Base-by-base conservation (phyloP, 2,329 filamentous ascomycete species). In the Aureobasidium sp. region DNA sequence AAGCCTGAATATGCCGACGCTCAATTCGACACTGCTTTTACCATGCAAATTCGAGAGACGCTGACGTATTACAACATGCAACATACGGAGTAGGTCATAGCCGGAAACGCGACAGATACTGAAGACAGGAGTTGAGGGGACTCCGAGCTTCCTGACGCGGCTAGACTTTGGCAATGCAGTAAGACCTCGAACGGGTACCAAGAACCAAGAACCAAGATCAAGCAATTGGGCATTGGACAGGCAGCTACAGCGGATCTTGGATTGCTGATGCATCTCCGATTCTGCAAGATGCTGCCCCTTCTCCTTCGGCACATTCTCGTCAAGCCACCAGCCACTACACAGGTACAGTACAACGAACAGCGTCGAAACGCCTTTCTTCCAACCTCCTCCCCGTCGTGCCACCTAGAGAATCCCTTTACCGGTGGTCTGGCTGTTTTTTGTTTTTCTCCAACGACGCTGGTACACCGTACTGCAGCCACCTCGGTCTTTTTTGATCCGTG, bases 241-340 rank as follows among this genome's bases (percentile, higher is more conserved):
- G 30, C 9, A 21, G 27, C 34, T 13, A 21, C 21, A 21, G 21
- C 21, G 21, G 21, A 21, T 36, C 14, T 57, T 13, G 25, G n/a
- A 30, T 32, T 48, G 53, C 27, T 45, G 42, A 16, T 39, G 39
- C 14, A 10, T 25, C 44, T 27, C n/a, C 53, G 53, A 45, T 8
- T 32, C 21, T 21, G 21, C 32, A 16, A 14, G 11, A 42, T 16
- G 32, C 54, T 47, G 30, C 54, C 42, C 42, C 41, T 45, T 45
- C 32, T 39, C 14, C 32, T 29, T 39, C 54, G 54, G 54, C 54
- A 58, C 42, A 58, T 58, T 58, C 13, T 48, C 30, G 21, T 48
- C 45, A 58, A 58, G 54, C 54, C 54, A 58, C 30, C 50, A 54
- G 37, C 50, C 50, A 54, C 50, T 27, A 14, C 27, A 27, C 36